Evolutionary conservation across 257 asterid genomes (phyloP).

Genomic region (Ligustrum vulgare): DNA sequence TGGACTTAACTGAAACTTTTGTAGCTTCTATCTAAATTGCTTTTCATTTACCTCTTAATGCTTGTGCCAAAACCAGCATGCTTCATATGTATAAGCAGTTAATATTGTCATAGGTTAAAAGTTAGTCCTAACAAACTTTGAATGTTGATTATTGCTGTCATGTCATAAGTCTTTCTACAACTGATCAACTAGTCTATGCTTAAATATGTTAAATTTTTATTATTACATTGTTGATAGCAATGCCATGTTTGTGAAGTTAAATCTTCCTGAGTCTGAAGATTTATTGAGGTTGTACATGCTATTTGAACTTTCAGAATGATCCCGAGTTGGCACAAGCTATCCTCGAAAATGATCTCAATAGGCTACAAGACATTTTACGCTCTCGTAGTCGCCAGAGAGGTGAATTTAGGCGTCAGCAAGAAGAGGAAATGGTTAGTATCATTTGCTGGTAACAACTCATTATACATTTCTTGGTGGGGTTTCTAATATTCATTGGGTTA

Average conservation of each 20-base stretch:
- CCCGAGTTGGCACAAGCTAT: constrained; percentile 94
- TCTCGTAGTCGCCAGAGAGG: constrained; percentile 67
- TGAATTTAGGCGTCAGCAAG: constrained; percentile 71
- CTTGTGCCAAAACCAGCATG: neutral
- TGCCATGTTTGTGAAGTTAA: neutral
- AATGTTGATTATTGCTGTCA: neutral
- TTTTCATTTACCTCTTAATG: neutral
- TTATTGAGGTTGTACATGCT: constrained; percentile 26
- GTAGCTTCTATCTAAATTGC: neutral
- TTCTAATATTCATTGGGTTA: constrained; percentile 12
- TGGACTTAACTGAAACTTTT: neutral
- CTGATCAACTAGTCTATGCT: neutral
- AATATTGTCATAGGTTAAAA: neutral
- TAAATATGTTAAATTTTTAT: neutral
- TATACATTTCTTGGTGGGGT: constrained; percentile 13
- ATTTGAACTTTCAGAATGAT: constrained; percentile 64
- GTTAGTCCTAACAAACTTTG: neutral
- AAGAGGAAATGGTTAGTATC: constrained; percentile 84
- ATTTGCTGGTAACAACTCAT: constrained; percentile 12
- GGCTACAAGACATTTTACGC: constrained; percentile 82
- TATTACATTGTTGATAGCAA: neutral
- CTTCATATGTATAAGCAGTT: neutral
- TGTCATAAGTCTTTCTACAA: neutral
- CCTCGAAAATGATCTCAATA: constrained; percentile 87
- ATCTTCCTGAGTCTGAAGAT: neutral